Evolutionary conservation across 164 flowering plant species (phyloP), one percentile per base, ranked within the genome.

Genomic region (Vitis rotundifolia): DNA sequence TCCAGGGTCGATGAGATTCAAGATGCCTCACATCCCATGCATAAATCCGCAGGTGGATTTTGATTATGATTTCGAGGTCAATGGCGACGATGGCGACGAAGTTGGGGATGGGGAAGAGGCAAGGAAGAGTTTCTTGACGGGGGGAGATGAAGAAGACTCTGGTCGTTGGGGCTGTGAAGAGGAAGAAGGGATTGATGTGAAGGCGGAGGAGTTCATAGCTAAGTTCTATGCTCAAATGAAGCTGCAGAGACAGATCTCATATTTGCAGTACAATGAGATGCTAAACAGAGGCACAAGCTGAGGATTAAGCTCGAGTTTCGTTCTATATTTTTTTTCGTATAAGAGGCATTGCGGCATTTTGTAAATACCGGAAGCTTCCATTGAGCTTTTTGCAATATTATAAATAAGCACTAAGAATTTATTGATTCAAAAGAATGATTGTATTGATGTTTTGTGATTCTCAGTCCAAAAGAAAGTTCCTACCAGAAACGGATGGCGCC

Each of bases 201-300:
- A 73, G 65, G 98, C 97, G 0, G 98, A 93, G 68, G 76, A 86
- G 79, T 93, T 93, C 74, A 93, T 93, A n/a, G 87, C 85, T 4
- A 84, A 80, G 44, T 93, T 93, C 77, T 88, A 90, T 57, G 71
- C 79, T 78, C 89, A 91, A 61, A 84, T 91, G 76, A 91, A 82
- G 77, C 26, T 88, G 74, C 97, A 93, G 67, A 80, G 91, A 67
- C 89, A 91, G 84, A 77, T 82, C 26, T 88, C 97, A 0, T 78
- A 74, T 76, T 66, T 79, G 31, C 78, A 83, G 44, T 87, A 82
- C 76, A 75, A 63, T 22, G 85, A 84, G 59, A 79, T 59, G 77
- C 65, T 57, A 2, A 65, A 61, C 1, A 75, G 77, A 73, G 69
- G 76, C 49, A 48, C 78, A 51, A 68, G 51, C 50, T 74, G 26